Evolutionary conservation across 2,329 filamentous ascomycete genomes (phyloP), one percentile per base, ranked within the genome.

Genomic region (Colletotrichum magnum): DNA sequence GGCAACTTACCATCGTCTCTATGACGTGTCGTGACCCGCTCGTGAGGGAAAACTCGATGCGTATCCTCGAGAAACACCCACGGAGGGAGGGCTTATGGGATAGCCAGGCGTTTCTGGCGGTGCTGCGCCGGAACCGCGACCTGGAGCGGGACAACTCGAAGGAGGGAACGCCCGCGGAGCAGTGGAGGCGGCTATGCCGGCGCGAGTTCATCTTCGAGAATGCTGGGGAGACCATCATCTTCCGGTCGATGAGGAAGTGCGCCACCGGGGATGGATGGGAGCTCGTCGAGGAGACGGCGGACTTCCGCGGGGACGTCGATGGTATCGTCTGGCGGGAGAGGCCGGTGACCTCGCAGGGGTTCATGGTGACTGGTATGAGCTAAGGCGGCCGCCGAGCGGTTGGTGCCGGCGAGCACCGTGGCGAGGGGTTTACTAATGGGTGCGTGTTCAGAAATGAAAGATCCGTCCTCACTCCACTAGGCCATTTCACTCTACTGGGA

Each of bases 21-120:
- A 81, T 82, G 73, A 80, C 78, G 6, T 85, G 82, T 53, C 78
- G 82, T 7, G 80, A 84, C 56, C 74, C 75, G 4, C 68, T 73
- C 0, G 79, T 85, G 5, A 76, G 82, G 13, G 77, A 79, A 6
- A 80, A 84, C 5, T 79, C 84, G 7, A 79, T 81, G 15, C 76
- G 79, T 9, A 80, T 85, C 18, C 74, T 85, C 16, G 76, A 75
- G 4, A 73, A 77, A 54, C 82, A 84, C 32, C 82, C 82, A 3
- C 78, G 83, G 3, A 78, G 81, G 36, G 84, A 85, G 68, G 82
- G 81, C 2, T 77, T 85, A 9, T 80, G 82, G 24, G 82, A 85
- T 68, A 83, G 79, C 54, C 76, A 79, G 15, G 75, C 82, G 1
- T 80, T 83, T 52, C 71, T 78, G 1, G 82, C 81, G 5, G 80